Conservation (phyloP, 164 flowering plant genomes). For the Brasenia schreberi region DNA sequence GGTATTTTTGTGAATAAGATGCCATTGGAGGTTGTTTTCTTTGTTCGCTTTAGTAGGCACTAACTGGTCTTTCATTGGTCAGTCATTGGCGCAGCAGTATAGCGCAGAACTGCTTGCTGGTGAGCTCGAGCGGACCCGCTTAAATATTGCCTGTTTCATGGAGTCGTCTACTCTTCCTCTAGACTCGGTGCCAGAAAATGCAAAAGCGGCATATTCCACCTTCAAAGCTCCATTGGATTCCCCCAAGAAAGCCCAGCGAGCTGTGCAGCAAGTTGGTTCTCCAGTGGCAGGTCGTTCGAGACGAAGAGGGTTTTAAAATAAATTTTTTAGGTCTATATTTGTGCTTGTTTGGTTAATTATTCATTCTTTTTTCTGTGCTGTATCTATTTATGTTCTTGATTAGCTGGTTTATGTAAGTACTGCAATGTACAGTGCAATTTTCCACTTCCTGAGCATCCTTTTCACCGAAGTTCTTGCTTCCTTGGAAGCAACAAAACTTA, state of each 20-base stretch:
- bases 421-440: background rate
- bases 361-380: background rate
- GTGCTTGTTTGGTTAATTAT: background rate
- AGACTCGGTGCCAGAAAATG: slow-evolving; percentile 65
- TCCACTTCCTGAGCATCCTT: background rate
- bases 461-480: no score
- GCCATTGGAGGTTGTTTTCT: no score
- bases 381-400: background rate
- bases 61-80: slow-evolving; percentile 2
- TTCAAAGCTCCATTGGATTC: slow-evolving; percentile 57
- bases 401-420: background rate
- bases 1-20: no score
- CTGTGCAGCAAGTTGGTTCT: slow-evolving; percentile 37
- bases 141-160: slow-evolving; percentile 84
- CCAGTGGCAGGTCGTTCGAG: slow-evolving; percentile 51
- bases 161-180: slow-evolving; percentile 43
- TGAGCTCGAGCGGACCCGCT: slow-evolving; percentile 85
- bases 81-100: slow-evolving; percentile 94
- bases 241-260: slow-evolving; percentile 44
- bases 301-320: slow-evolving; percentile 30
- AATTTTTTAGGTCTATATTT: background rate
- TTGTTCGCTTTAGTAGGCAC: no score
- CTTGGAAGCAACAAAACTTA: no score
- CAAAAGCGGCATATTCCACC: slow-evolving; percentile 42
- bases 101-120: slow-evolving; percentile 74